These are phyloP conservation scores for Iris macrosiphon DNA, from an alignment of 106 monocot species.

Conservation along the genomic window DNA sequence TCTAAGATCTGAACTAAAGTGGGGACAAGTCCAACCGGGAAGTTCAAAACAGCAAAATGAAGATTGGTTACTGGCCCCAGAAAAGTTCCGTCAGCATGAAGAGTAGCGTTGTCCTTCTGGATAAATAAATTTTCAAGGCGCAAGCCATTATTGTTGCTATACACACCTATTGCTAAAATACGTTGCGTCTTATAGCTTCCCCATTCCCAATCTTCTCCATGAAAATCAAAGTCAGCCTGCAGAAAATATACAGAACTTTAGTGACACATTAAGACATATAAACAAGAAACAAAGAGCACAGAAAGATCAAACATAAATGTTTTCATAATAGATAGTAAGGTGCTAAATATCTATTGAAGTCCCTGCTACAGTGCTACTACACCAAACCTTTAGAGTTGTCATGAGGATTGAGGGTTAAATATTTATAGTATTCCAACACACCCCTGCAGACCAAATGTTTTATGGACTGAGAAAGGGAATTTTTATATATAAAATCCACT, in stretches of 20 bases:
- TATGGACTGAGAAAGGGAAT: too few species aligned
- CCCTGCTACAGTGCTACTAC: too few species aligned
- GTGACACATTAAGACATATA: too few species aligned
- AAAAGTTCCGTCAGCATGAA: conserved; percentile 94
- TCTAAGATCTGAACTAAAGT: conserved; percentile 87
- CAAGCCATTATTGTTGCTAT: conserved; percentile 91
- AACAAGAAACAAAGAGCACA: too few species aligned
- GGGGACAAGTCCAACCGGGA: conserved; percentile 88
- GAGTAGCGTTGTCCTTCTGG: conserved; percentile 96
- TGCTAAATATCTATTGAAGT: too few species aligned
- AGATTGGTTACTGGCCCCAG: conserved; percentile 90
- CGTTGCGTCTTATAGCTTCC: conserved; percentile 82
- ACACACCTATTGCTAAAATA: conserved; percentile 67
- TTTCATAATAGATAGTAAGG: too few species aligned
- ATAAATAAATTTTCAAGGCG: conserved; percentile 92
- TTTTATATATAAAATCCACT: too few species aligned
- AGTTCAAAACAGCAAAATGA: conserved; percentile 97
- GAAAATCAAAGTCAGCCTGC: conserved; percentile 96
- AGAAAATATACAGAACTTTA: conserved; percentile 11
- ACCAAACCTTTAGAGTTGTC: too few species aligned
- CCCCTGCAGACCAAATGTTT: too few species aligned
- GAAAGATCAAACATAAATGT: too few species aligned
- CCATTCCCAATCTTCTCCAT: conserved; percentile 99
- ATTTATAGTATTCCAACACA: too few species aligned
- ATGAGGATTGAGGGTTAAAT: too few species aligned